Conservation (phyloP, 768 basidiomycete genomes). For the Mycena amicta region DNA sequence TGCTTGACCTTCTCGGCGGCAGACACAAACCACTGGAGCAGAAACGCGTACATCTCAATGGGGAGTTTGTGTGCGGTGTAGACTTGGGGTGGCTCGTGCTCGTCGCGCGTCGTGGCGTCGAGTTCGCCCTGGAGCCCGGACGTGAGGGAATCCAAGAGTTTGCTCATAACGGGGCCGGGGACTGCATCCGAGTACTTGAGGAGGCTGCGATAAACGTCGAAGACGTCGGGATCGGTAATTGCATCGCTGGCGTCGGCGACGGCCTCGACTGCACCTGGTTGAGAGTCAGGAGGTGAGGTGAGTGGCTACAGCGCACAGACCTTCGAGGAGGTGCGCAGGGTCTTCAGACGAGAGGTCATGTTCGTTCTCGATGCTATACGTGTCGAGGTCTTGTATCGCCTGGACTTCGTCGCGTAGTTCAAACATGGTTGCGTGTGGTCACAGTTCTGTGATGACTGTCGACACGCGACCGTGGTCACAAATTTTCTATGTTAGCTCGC, state of each 20-base stretch:
- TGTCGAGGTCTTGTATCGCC: conserved; percentile 57
- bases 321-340: conserved; percentile 58
- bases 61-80: conserved; percentile 67
- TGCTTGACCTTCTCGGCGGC: conserved; percentile 79
- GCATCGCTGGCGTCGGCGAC: conserved; percentile 77
- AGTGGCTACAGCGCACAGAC: conserved; percentile 34
- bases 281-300: conserved; percentile 6
- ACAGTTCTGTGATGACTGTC: too few relatives aligned
- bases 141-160: conserved; percentile 83
- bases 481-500: too few relatives aligned
- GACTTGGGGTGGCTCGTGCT: conserved; percentile 65
- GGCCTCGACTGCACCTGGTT: conserved; percentile 74
- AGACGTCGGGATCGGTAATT: conserved; percentile 66
- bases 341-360: conserved; percentile 63
- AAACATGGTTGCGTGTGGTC: conserved; percentile 41
- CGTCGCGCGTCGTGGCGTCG: conserved; percentile 70
- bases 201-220: conserved; percentile 81
- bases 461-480: too few relatives aligned
- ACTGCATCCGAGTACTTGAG: conserved; percentile 74
- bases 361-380: conserved; percentile 71
- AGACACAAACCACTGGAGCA: conserved; percentile 88
- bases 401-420: conserved; percentile 82
- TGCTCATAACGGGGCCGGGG: conserved; percentile 70
- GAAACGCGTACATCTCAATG: conserved; percentile 90
- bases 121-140: conserved; percentile 76